Base-by-base conservation (phyloP, 768 basidiomycete species). In the Leccinum variicolor region DNA sequence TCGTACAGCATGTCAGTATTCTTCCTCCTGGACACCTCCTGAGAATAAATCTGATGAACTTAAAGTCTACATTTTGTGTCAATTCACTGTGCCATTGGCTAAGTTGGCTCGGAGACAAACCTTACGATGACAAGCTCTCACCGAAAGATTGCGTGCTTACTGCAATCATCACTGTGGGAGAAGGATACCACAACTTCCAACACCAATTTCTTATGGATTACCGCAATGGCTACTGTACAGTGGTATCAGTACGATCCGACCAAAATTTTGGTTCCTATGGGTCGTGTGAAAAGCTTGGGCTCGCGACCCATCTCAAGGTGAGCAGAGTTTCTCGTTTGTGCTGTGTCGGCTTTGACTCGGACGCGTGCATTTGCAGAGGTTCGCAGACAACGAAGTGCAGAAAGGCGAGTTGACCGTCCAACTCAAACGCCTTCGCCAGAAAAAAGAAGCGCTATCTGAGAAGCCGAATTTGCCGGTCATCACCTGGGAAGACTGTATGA, bases 141-240 rank as follows among this genome's bases (percentile, higher is more conserved):
- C 6, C 25, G 4, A 25, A 25, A 25, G 25, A 25, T 25, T 25
- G 25, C 25, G 25, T 25, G 25, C 25, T 25, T 25, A 25, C 25
- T 25, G 6, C 25, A 25, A 25, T 25, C 25, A 25, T 25, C 6
- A 3, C 25, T 25, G n/a, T n/a, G n/a, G n/a, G n/a, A n/a, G n/a
- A n/a, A n/a, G n/a, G n/a, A n/a, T n/a, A n/a, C n/a, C n/a, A n/a
- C n/a, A n/a, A n/a, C n/a, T n/a, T n/a, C n/a, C n/a, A n/a, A n/a
- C n/a, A n/a, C n/a, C n/a, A n/a, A 64, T 95, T 94, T 83, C 92
- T 92, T 10, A 91, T 92, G 89, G 93, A 96, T 74, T 96, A 92
- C 77, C 83, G 92, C 19, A 94, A 94, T 69, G 92, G 92, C 53
- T 91, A 94, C 79, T n/a, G n/a, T n/a, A n/a, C 90, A 84, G 72